Evolutionary conservation across 139 green algal genomes (phyloP), one percentile per base, ranked within the genome.

Genomic region (Chlorella sp.): DNA sequence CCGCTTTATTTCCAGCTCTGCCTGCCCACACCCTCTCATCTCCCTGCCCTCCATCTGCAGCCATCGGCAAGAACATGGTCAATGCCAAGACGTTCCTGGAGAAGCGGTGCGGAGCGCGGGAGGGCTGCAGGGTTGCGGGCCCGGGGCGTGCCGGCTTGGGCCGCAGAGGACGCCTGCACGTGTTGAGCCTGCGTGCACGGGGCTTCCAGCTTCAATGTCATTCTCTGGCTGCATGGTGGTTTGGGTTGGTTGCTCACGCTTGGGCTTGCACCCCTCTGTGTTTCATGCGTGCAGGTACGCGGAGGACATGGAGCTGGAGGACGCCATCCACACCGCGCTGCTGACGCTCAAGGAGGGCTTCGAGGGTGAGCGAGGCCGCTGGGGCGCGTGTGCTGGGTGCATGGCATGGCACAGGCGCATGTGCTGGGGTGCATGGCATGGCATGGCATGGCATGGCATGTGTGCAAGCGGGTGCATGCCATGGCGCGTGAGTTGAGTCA

Each of bases 331-430:
- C 90, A 99, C 97, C 7, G 96, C 97, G 48, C 94, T 99, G 65
- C 90, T 99, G 38, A 99, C 97, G 32, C 90, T 99, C 5, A 99
- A 99, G 92, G 95, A 98, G 80, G 95, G 95, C 30, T 99, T 99
- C 87, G 97, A 99, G 88, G 97, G 97, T 62, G 92, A 96, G 86
- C 1, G 1, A 2, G 60, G 24, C 5, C 11, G 77, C 60, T 4
- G 70, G 3, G 9, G 70, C n/a, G 32, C 26, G 3, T 2, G 72
- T 36, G 48, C 17, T 26, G 34, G 0, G 26, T 22, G 78, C 51
- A 82, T 36, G 54, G 54, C 14, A 48, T 34, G 16, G 20, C 36
- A 56, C 17, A n/a, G 48, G 41, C 2, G n/a, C 17, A n/a, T n/a
- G 9, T 65, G 13, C 56, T 6, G n/a, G 16, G 62, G 67, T n/a